These are phyloP conservation scores for Cutaneotrichosporon sp. DNA, from an alignment of 1,284 basidiomycete species.

Conservation along the genomic window DNA sequence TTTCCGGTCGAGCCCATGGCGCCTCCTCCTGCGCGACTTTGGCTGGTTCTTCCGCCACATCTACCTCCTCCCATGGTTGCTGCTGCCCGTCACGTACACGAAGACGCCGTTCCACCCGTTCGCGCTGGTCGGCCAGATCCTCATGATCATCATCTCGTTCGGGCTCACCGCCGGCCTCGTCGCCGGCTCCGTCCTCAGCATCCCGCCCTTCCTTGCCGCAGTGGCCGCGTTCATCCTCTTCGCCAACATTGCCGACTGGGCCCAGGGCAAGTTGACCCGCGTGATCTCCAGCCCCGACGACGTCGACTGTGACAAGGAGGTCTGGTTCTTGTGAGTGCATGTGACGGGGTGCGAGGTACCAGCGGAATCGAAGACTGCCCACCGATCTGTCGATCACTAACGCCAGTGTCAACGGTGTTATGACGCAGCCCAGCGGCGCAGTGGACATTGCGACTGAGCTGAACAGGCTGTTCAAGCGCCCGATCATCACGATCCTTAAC, in stretches of 20 bases:
- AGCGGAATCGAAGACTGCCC: neutral
- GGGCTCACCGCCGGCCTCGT: conserved; percentile 18
- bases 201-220: conserved; percentile 10
- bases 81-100: conserved; percentile 12
- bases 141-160: conserved; percentile 18
- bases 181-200: conserved; percentile 6
- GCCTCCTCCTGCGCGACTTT: conserved; percentile 12
- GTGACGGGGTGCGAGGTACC: neutral
- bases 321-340: conserved; percentile 33
- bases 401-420: conserved; percentile 36
- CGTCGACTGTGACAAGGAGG: conserved; percentile 14
- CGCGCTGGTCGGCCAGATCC: conserved; percentile 11
- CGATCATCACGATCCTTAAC: conserved; percentile 33
- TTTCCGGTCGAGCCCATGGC: conserved; percentile 7
- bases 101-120: neutral
- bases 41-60: conserved; percentile 13
- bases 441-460: conserved; percentile 25
- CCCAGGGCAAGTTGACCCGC: conserved; percentile 4
- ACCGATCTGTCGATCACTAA: neutral
- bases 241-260: conserved; percentile 4
- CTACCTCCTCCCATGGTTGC: conserved; percentile 13
- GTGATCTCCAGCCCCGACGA: neutral
- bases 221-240: conserved; percentile 1
- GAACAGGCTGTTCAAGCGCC: conserved; percentile 25
- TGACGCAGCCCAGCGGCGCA: conserved; percentile 24